Evolutionary conservation across 2,329 filamentous ascomycete genomes (phyloP).

Genomic region (Diaporthe sp.): DNA sequence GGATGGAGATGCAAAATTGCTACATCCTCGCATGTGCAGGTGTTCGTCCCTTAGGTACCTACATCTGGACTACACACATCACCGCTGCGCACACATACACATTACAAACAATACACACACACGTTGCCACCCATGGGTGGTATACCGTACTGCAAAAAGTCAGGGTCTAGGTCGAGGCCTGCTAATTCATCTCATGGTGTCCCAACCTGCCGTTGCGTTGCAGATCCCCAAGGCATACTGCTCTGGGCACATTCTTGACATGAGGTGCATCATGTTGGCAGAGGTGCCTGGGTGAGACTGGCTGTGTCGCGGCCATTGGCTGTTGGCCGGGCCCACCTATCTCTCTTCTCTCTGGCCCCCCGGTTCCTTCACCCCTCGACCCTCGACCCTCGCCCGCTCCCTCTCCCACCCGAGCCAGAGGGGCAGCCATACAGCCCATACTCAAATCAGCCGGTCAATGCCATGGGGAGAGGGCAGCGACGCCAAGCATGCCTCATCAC

Average conservation of each 20-base stretch:
- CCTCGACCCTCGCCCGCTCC: constrained; percentile 10
- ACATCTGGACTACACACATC: neutral
- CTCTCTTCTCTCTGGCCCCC: neutral
- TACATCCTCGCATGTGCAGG: constrained; percentile 13
- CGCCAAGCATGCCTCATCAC: constrained; percentile 33
- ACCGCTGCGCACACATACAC: neutral
- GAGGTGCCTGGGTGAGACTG: constrained; percentile 30
- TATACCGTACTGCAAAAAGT: neutral
- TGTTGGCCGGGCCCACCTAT: constrained; percentile 8
- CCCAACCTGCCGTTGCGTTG: constrained; percentile 30
- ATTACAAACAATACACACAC: neutral
- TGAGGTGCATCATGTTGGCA: constrained; percentile 32
- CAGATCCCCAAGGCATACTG: constrained; percentile 31
- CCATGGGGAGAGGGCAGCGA: neutral
- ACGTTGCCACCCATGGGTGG: neutral
- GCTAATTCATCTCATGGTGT: constrained; percentile 15
- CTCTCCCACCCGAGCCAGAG: constrained; percentile 19
- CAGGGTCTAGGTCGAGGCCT: constrained; percentile 25
- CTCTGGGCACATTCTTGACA: constrained; percentile 29
- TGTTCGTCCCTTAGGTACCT: constrained; percentile 27
- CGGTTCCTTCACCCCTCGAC: constrained; percentile 3
- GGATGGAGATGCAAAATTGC: neutral
- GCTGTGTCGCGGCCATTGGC: constrained; percentile 31
- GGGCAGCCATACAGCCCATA: constrained; percentile 10
- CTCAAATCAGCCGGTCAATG: constrained; percentile 31